Conservation (phyloP, 2,329 filamentous ascomycete species). For the Colletotrichum liaoningense region DNA sequence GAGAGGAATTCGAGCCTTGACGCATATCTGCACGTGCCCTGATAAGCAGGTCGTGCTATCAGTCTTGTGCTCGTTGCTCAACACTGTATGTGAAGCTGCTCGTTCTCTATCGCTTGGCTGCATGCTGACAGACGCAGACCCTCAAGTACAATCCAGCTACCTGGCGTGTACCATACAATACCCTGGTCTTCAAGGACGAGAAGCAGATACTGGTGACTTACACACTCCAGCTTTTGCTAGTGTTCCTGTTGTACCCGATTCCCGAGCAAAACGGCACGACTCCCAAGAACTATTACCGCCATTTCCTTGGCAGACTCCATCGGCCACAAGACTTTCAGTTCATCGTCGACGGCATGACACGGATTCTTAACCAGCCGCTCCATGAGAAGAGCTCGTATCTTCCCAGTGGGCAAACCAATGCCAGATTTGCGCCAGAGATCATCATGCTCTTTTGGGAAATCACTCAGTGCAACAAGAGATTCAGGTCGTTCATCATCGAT, state of each 20-base stretch:
- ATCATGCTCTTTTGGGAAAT: slow-evolving; percentile 98
- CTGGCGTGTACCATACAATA: slow-evolving; percentile 95
- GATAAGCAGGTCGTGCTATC: slow-evolving; percentile 95
- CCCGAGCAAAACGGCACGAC: slow-evolving; percentile 77
- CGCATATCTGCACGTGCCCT: slow-evolving; percentile 86
- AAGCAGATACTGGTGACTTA: slow-evolving; percentile 93
- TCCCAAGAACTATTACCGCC: slow-evolving; percentile 92
- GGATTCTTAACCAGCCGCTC: slow-evolving; percentile 91
- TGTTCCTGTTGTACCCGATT: slow-evolving; percentile 86
- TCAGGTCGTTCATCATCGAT: slow-evolving; percentile 96
- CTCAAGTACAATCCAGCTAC: slow-evolving; percentile 95
- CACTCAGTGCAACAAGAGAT: slow-evolving; percentile 96
- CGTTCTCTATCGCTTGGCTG: background rate
- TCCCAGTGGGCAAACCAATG: slow-evolving; percentile 81
- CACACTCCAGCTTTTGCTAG: slow-evolving; percentile 89
- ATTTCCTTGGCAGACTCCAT: slow-evolving; percentile 90
- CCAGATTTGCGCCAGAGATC: slow-evolving; percentile 93
- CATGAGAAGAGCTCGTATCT: slow-evolving; percentile 91
- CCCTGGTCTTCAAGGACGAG: slow-evolving; percentile 89
- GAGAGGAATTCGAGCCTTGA: slow-evolving; percentile 84
- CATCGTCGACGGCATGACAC: slow-evolving; percentile 92
- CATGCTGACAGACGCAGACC: slow-evolving; percentile 64
- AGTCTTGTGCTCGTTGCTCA: slow-evolving; percentile 89
- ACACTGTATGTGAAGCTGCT: slow-evolving; percentile 74
- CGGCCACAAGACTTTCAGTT: slow-evolving; percentile 98